phyloP scores from a whole-genome alignment of 139 green algal species.

The Coelastrella sp. region DNA sequence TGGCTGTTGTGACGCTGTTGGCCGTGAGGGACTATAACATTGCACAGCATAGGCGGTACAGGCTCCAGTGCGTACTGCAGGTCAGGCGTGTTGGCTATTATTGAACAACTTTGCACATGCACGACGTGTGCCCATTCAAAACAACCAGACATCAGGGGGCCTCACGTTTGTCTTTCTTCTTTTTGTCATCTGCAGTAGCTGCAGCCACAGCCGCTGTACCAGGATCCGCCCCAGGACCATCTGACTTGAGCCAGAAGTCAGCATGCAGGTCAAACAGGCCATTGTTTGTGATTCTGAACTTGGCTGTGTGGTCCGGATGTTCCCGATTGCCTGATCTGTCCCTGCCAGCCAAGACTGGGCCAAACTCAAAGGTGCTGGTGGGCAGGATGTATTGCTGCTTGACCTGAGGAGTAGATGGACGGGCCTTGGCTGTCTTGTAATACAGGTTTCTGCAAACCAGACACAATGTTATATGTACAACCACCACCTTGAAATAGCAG shows the following conservation, averaged over 20 bases:
- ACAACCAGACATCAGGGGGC: background rate
- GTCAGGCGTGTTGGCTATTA: no score
- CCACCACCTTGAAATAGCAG: no score
- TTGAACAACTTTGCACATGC: no score
- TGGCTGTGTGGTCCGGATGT: constrained; percentile 73
- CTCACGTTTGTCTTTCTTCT: background rate
- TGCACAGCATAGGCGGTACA: no score
- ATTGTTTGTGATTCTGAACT: constrained; percentile 86
- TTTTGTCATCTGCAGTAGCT: constrained; percentile 14
- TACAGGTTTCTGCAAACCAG: constrained; percentile 69
- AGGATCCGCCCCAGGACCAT: constrained; percentile 36
- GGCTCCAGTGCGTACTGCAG: no score
- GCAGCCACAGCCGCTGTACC: constrained; percentile 18
- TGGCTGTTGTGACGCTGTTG: no score
- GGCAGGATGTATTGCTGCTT: constrained; percentile 76
- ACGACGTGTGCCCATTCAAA: no score
- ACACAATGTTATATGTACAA: background rate
- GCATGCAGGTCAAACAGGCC: constrained; percentile 78
- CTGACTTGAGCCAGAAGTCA: constrained; percentile 71
- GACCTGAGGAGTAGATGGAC: constrained; percentile 65
- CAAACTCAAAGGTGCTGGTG: constrained; percentile 81
- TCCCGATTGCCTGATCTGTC: constrained; percentile 55
- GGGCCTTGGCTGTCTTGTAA: constrained; percentile 69
- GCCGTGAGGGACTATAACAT: no score
- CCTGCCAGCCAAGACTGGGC: constrained; percentile 71